Evolutionary conservation across 768 basidiomycete species (phyloP).

Genomic region (Cyclocybe cylindracea): DNA sequence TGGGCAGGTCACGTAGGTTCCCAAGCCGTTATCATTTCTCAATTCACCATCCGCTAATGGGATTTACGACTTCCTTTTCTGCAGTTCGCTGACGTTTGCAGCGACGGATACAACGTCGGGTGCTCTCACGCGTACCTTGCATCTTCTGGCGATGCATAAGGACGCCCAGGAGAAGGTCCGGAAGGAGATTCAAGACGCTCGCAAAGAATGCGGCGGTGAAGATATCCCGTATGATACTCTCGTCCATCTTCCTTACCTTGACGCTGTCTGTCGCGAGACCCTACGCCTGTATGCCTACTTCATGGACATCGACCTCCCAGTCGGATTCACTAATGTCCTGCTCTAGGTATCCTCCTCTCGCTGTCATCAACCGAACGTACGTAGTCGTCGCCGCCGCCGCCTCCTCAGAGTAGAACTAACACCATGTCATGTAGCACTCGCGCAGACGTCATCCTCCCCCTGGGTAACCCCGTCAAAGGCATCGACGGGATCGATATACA

Average conservation of each 20-base stretch:
- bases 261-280: slow-evolving; percentile 38
- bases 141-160: slow-evolving; percentile 28
- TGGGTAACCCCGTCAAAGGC: slow-evolving; percentile 4
- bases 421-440: too few relatives aligned
- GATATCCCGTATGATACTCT: slow-evolving; percentile 36
- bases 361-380: too few relatives aligned
- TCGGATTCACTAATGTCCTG: too few relatives aligned
- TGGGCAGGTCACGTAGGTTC: slow-evolving; percentile 28
- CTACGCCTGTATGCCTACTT: slow-evolving; percentile 29
- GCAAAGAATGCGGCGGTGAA: slow-evolving; percentile 10
- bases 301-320: too few relatives aligned
- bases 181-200: slow-evolving; percentile 29
- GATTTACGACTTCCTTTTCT: not conserved
- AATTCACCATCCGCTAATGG: not conserved
- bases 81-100: slow-evolving; percentile 35
- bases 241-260: slow-evolving; percentile 31
- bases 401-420: too few relatives aligned
- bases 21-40: not conserved
- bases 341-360: too few relatives aligned
- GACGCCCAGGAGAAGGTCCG: slow-evolving; percentile 36
- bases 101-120: slow-evolving; percentile 41
- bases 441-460: slow-evolving; percentile 3
- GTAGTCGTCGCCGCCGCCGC: too few relatives aligned
- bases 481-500: slow-evolving; percentile 2
- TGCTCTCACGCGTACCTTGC: slow-evolving; percentile 30